These are phyloP conservation scores for Hymenoscyphus occultus DNA, from an alignment of 2,329 filamentous ascomycete genomes.

Conservation along the genomic window DNA sequence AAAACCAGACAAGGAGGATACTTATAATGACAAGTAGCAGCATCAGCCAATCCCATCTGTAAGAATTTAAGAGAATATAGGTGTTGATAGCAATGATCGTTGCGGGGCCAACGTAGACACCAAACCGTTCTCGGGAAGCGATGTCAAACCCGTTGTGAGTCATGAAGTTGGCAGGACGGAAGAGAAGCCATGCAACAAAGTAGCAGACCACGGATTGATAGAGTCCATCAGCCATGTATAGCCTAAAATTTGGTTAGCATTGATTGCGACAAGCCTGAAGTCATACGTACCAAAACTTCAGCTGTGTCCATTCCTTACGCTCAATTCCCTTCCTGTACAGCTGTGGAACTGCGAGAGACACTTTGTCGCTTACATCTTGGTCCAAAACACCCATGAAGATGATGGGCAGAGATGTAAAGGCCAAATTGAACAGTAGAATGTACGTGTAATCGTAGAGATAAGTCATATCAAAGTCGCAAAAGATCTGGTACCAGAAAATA, in stretches of 20 bases:
- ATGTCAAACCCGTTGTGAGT: constrained; percentile 72
- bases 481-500: constrained; percentile 97
- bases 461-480: constrained; percentile 91
- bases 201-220: constrained; percentile 95
- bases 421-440: constrained; percentile 92
- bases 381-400: constrained; percentile 96
- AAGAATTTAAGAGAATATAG: constrained; percentile 94
- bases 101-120: constrained; percentile 80
- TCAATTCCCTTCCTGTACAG: constrained; percentile 95
- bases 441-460: constrained; percentile 98
- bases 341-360: constrained; percentile 91
- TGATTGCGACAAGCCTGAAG: constrained; percentile 18
- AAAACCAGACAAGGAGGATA: constrained; percentile 86
- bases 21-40: constrained; percentile 78
- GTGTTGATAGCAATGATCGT: constrained; percentile 86
- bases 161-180: constrained; percentile 65
- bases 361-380: constrained; percentile 91
- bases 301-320: constrained; percentile 91
- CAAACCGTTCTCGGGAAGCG: constrained; percentile 78
- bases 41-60: constrained; percentile 98
- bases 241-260: constrained; percentile 49
- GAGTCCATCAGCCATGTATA: constrained; percentile 91
- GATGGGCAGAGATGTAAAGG: constrained; percentile 92
- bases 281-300: constrained; percentile 85
- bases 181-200: constrained; percentile 85